Evolutionary conservation across 768 basidiomycete genomes (phyloP), one percentile per base, ranked within the genome.

Genomic region (Mycena belliarum): DNA sequence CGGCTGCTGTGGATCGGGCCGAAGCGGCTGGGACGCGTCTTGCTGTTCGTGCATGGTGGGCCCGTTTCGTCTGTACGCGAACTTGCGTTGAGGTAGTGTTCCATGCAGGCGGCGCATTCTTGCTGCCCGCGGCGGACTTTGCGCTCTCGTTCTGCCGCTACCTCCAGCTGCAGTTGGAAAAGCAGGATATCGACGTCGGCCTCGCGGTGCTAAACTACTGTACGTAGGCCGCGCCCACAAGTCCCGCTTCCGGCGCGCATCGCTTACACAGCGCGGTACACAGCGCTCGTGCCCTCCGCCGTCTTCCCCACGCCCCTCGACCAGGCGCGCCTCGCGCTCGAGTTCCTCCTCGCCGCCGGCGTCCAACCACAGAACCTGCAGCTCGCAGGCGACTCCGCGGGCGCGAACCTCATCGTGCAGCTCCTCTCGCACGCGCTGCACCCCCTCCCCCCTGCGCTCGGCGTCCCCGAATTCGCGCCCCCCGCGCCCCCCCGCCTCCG

Each of bases 301-400:
- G 46, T 43, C 42, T 73, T 70, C 59, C 73, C 72, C 7, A 68
- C 67, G 2, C 73, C 60, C 10, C 67, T 75, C 48, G 66, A 68
- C 28, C 70, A 74, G 50, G 59, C 66, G 6, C 60, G 65, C 1
- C 50, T 62, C 6, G 71, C 69, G 23, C 64, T 75, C 37, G 63
- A 70, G 18, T 67, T 68, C 57, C 65, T 76, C 8, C 40, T 72
- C 23, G 59, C 62, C 15, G 56, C 69, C 4, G 74, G 73, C 24
- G 67, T 71, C 49, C 51, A 65, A 35, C 71, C 72, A 1, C 65
- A 70, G 44, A 71, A 74, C 56, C 68, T 76, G 33, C 66, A 69
- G 24, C 56, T 76, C 32, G 61, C 64, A 2, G 73, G 75, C 6
- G 75, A 76, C 56, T 76, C 75, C 2, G 73, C 75, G 1, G 75